These are phyloP conservation scores for Metroxylon sagu DNA, from an alignment of 176 grass and related monocot species.

Conservation along the genomic window DNA sequence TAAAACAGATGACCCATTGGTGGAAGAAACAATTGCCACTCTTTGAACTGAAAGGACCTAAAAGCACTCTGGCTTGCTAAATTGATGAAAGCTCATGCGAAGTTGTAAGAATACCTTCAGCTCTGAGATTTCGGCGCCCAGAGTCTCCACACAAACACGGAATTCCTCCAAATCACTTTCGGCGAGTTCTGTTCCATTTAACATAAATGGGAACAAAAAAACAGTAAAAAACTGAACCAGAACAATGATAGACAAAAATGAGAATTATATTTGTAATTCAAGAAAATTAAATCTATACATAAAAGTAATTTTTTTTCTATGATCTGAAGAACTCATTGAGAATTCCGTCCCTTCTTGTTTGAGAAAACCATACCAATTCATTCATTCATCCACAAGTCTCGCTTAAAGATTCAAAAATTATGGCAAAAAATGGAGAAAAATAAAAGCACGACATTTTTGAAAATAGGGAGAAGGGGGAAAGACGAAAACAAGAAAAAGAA, in stretches of 20 bases:
- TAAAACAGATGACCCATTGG: neutral
- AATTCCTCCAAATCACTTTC: slow-evolving; percentile 37
- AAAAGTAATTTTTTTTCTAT: neutral
- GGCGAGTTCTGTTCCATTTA: slow-evolving; percentile 20
- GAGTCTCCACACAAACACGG: slow-evolving; percentile 11
- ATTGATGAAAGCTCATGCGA: neutral
- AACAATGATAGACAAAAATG: too few species aligned
- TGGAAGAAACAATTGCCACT: too few species aligned
- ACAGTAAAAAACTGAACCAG: neutral
- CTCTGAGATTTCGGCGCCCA: slow-evolving; percentile 32
- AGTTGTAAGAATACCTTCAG: slow-evolving; percentile 29
- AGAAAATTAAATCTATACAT: neutral
- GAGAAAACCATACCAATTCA: too few species aligned
- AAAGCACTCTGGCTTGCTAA: too few species aligned
- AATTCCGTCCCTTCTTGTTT: too few species aligned
- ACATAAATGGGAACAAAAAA: neutral
- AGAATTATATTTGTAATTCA: too few species aligned
- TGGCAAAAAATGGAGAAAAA: too few species aligned
- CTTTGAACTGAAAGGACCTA: too few species aligned
- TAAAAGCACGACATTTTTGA: too few species aligned
- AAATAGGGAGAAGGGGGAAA: neutral
- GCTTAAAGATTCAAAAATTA: too few species aligned
- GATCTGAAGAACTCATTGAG: too few species aligned
- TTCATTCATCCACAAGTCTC: too few species aligned
- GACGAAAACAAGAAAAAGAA: neutral